Percentiles rank a stretch among this genome's conserved stretches.
These are phyloP conservation scores for Sedum album DNA, from an alignment of 164 flowering plant genomes.

Conservation along the genomic window DNA sequence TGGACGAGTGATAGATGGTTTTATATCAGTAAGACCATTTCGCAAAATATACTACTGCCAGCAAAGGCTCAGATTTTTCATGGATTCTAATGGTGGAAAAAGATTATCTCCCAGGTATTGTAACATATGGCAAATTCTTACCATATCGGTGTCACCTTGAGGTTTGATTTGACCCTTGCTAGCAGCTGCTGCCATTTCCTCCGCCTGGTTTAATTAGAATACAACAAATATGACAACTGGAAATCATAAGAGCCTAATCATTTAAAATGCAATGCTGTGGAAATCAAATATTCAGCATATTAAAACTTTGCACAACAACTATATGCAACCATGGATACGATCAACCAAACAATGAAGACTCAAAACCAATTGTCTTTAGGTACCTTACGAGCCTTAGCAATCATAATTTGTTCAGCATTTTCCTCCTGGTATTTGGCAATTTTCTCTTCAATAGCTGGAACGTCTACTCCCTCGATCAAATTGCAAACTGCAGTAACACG, in stretches of 20 bases:
- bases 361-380: not conserved
- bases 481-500: constrained; percentile 35
- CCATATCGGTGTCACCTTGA: constrained; percentile 50
- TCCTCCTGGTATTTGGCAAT: constrained; percentile 71
- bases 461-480: constrained; percentile 71
- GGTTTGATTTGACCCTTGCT: constrained; percentile 47
- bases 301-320: not conserved
- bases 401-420: constrained; percentile 85
- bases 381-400: constrained; percentile 81
- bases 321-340: not conserved
- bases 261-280: not conserved
- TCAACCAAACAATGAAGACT: not conserved
- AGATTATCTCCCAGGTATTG: not conserved
- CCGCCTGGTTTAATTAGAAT: constrained; percentile 43
- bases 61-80: not conserved
- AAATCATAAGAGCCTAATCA: not conserved
- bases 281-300: not conserved
- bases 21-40: no score
- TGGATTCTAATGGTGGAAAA: not conserved
- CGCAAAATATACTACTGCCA: not conserved
- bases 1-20: not conserved
- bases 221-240: not conserved
- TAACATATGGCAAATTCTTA: constrained; percentile 18
- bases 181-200: constrained; percentile 86
- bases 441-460: constrained; percentile 64